These are phyloP conservation scores for Gloeophyllum trabeum DNA, from an alignment of 768 basidiomycete species.

Conservation along the genomic window DNA sequence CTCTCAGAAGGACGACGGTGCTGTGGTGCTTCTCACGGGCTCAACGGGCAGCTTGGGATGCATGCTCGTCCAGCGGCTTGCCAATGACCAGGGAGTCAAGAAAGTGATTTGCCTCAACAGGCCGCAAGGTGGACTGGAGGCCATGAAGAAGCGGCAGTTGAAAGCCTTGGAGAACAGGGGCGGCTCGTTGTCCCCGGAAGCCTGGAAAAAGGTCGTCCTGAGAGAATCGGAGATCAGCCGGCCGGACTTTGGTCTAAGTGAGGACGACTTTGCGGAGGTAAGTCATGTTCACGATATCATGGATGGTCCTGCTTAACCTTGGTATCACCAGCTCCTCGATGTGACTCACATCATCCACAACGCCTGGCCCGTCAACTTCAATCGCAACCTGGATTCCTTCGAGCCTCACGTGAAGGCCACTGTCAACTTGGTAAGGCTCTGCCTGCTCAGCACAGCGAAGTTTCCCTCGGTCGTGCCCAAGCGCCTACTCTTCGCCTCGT, in stretches of 20 bases:
- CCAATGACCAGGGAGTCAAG: slow-evolving; percentile 14
- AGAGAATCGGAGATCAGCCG: slow-evolving; percentile 15
- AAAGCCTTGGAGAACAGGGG: slow-evolving; percentile 21
- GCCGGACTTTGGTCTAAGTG: slow-evolving; percentile 7
- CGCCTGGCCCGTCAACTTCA: slow-evolving; percentile 12
- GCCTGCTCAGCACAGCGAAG: slow-evolving; percentile 1
- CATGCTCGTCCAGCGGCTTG: slow-evolving; percentile 19
- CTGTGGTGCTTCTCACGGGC: slow-evolving; percentile 23
- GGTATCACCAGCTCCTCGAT: slow-evolving; percentile 10
- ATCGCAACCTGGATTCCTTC: slow-evolving; percentile 7
- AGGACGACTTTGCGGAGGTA: slow-evolving; percentile 16
- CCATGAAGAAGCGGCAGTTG: slow-evolving; percentile 15
- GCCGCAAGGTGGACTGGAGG: slow-evolving; percentile 6
- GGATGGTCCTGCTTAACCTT: not conserved
- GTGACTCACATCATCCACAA: slow-evolving; percentile 17
- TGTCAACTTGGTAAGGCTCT: slow-evolving; percentile 3
- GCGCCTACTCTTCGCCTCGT: slow-evolving; percentile 16
- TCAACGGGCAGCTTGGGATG: slow-evolving; percentile 27
- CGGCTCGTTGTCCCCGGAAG: slow-evolving; percentile 10
- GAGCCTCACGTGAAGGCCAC: slow-evolving; percentile 5
- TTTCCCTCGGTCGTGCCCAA: not conserved
- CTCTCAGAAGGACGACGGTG: slow-evolving; percentile 5
- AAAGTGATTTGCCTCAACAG: slow-evolving; percentile 22
- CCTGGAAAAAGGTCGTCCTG: slow-evolving; percentile 20
- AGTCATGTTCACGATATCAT: slow-evolving; percentile 2